Conservation (phyloP, 2,329 filamentous ascomycete genomes). For the Didymellaceae sp. region DNA sequence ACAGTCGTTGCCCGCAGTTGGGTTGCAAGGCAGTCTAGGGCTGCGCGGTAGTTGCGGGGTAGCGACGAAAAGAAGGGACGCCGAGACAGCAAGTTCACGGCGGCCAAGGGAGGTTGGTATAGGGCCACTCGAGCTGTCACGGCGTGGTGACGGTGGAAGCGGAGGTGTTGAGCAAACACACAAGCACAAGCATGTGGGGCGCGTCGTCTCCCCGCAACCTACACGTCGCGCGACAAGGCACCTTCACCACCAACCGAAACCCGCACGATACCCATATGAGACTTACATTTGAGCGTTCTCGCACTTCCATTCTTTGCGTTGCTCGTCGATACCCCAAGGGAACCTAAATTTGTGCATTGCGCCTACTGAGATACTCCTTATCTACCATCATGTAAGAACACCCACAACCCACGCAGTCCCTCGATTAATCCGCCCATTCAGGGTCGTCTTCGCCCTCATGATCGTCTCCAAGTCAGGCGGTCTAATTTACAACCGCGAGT, state of each 20-base stretch:
- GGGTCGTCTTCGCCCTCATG: constrained; percentile 94
- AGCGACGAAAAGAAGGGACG: constrained; percentile 8
- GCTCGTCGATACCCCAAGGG: neutral
- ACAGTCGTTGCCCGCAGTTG: neutral
- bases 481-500: constrained; percentile 93
- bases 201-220: constrained; percentile 15
- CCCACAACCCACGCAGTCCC: neutral
- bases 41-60: neutral
- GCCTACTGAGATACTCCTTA: neutral
- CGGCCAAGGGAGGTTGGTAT: constrained; percentile 10
- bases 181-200: constrained; percentile 5
- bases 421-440: constrained; percentile 54
- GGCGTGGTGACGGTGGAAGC: constrained; percentile 1
- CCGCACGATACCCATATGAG: neutral
- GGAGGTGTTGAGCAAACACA: constrained; percentile 15
- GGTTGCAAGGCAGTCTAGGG: neutral
- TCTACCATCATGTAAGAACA: constrained; percentile 22
- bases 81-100: constrained; percentile 18
- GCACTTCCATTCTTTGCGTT: neutral
- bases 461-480: constrained; percentile 99
- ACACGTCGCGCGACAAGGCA: constrained; percentile 3
- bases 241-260: constrained; percentile 6
- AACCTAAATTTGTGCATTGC: neutral
- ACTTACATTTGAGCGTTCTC: constrained; percentile 1
- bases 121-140: constrained; percentile 5